Evolutionary conservation across 768 basidiomycete species (phyloP).

Genomic region (Boletales sp.): DNA sequence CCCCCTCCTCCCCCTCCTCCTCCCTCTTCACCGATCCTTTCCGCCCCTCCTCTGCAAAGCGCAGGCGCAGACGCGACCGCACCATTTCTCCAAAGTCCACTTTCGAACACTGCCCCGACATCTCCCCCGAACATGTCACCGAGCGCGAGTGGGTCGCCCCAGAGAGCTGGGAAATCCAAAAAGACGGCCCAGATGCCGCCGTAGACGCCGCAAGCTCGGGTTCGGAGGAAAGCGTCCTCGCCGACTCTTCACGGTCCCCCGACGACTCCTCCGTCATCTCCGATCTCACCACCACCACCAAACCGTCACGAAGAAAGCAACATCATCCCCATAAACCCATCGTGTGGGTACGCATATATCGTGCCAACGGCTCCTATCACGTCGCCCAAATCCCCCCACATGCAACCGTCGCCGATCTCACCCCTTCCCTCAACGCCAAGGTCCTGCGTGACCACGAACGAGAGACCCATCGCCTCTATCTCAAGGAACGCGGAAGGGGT

Average conservation of each 20-base stretch:
- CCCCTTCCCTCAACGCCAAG: slow-evolving; percentile 57
- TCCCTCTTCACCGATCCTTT: slow-evolving; percentile 38
- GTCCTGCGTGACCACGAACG: slow-evolving; percentile 46
- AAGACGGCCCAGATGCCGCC: slow-evolving; percentile 36
- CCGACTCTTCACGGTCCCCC: slow-evolving; percentile 15
- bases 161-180: slow-evolving; percentile 73
- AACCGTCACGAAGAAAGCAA: slow-evolving; percentile 24
- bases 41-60: slow-evolving; percentile 19
- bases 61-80: slow-evolving; percentile 28
- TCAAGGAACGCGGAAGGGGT: slow-evolving; percentile 78
- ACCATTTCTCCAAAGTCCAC: slow-evolving; percentile 54
- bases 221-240: slow-evolving; percentile 32
- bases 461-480: slow-evolving; percentile 65
- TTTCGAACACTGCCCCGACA: slow-evolving; percentile 8
- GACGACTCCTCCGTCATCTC: slow-evolving; percentile 12
- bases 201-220: slow-evolving; percentile 39
- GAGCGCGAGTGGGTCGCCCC: slow-evolving; percentile 61
- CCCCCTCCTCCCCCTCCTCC: slow-evolving; percentile 35
- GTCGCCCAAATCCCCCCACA: slow-evolving; percentile 59
- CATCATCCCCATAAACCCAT: slow-evolving; percentile 16
- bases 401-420: slow-evolving; percentile 68
- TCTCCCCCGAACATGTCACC: slow-evolving; percentile 11
- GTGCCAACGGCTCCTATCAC: slow-evolving; percentile 68
- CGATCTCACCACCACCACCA: slow-evolving; percentile 14
- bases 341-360: slow-evolving; percentile 74